Evolutionary conservation across 2,329 filamentous ascomycete species (phyloP).

Genomic region (Ceratocystis colombiana): DNA sequence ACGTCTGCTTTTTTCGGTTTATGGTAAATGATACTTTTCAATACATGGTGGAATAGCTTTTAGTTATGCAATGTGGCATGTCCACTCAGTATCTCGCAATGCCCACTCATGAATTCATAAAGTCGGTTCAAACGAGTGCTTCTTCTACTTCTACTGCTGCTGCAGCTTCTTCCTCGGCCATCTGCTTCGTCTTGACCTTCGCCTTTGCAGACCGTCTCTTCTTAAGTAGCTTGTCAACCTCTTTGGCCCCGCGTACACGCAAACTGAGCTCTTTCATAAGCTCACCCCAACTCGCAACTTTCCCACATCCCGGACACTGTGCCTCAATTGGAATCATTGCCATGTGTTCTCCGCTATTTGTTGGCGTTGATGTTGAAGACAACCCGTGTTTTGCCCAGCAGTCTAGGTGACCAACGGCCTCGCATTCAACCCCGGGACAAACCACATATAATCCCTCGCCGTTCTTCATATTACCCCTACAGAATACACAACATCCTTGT

Average conservation of each 20-base stretch:
- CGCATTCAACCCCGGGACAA: slow-evolving; percentile 45
- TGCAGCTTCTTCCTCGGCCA: background rate
- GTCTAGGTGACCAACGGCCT: slow-evolving; percentile 48
- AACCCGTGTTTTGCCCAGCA: slow-evolving; percentile 51
- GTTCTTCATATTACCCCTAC: slow-evolving; percentile 38
- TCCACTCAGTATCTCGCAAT: too few relatives aligned
- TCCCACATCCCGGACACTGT: slow-evolving; percentile 59
- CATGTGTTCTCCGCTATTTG: slow-evolving; percentile 30
- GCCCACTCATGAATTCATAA: too few relatives aligned
- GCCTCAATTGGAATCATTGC: slow-evolving; percentile 58
- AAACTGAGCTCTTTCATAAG: slow-evolving; percentile 77
- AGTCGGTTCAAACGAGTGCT: too few relatives aligned
- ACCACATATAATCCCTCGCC: slow-evolving; percentile 46
- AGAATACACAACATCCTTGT: slow-evolving; percentile 47
- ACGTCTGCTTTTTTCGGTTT: background rate
- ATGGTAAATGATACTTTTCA: too few relatives aligned
- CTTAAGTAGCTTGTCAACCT: slow-evolving; percentile 59
- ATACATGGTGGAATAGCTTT: too few relatives aligned
- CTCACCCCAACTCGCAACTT: slow-evolving; percentile 56
- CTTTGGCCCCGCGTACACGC: slow-evolving; percentile 57
- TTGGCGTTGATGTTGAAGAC: slow-evolving; percentile 26
- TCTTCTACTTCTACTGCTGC: background rate
- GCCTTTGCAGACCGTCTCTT: slow-evolving; percentile 33
- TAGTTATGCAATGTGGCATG: too few relatives aligned
- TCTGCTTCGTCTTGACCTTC: slow-evolving; percentile 16